Evolutionary conservation across 768 basidiomycete genomes (phyloP), one percentile per base, ranked within the genome.

Genomic region (Termitomyces sp.): DNA sequence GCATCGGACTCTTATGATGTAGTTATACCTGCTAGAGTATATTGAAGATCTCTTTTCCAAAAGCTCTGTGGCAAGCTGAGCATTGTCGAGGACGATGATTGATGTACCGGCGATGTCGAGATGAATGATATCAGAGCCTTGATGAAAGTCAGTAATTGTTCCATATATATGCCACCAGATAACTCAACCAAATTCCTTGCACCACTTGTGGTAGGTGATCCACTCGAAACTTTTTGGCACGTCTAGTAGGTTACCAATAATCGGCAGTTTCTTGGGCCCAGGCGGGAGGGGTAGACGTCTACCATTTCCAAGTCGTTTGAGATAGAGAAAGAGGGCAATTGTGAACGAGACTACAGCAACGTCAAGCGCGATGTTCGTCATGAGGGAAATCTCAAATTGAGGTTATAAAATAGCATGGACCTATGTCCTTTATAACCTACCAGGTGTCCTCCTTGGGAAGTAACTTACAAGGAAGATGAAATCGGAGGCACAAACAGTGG

Each of bases 1-100:
- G n/a, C 7, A 15, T 5, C 5, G 11, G 15, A 36, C 7, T 7
- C 11, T 18, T 2, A 11, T n/a, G 15, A 33, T 7, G 0, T 3
- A 6, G 5, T 12, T 2, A 4, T 63, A 58, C 57, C 57, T 58
- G 38, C 13, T 62, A 3, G 64, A 70, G 51, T 67, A 72, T 35
- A 67, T 66, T 7, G 62, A 65, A 20, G 67, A 69, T 53, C 69
- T 62, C 48, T 57, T 66, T 22, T 70, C 69, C 12, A 73, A 57
- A 32, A 74, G 64, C 13, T 73, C 71, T n/a, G 61, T 52, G 4
- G 51, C 35, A 15, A 52, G 5, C 12, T 36, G 33, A 20, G 51
- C 51, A n/a, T 52, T 52, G 35, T 52, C 51, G 0, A 52, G 11
- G 20, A 52, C 51, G 35, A 52, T 52, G n/a, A 52, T 13, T 20